A percentile compares a stretch with the other conserved stretches of the same genome.
These are phyloP conservation scores for Delonix regia DNA, from an alignment of 306 rosid genomes.

Conservation along the genomic window DNA sequence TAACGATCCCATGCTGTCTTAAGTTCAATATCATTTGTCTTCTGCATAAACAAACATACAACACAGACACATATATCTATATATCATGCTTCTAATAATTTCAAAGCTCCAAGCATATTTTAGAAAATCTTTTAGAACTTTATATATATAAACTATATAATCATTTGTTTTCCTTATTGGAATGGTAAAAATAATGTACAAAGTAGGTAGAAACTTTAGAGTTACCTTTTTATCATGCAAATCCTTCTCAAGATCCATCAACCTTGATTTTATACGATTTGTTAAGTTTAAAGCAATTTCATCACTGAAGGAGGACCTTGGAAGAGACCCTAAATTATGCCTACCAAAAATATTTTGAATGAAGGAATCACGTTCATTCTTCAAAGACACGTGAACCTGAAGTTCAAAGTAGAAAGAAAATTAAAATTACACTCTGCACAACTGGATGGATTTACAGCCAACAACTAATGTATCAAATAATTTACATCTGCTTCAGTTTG, in stretches of 20 bases:
- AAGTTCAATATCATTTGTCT: conserved; percentile 60
- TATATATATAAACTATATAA: neutral
- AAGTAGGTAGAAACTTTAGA: conserved; percentile 4
- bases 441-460: conserved; percentile 30
- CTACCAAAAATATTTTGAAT: conserved; percentile 56
- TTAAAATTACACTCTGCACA: conserved; percentile 26
- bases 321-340: conserved; percentile 81
- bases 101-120: conserved; percentile 9
- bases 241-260: conserved; percentile 76
- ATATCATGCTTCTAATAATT: conserved; percentile 10
- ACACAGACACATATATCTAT: neutral
- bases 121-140: conserved; percentile 3
- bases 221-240: conserved; percentile 76
- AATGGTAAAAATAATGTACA: conserved; percentile 20
- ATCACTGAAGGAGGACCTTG: conserved; percentile 63
- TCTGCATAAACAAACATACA: conserved; percentile 51
- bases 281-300: conserved; percentile 69
- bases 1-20: conserved; percentile 70
- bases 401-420: conserved; percentile 41
- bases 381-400: conserved; percentile 76
- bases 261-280: conserved; percentile 69
- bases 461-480: conserved; percentile 33
- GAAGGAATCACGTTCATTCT: conserved; percentile 78
- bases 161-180: conserved; percentile 13
- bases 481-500: conserved; percentile 83